Percentiles rank a stretch among this genome's conserved stretches.
Conservation (phyloP, 2,329 filamentous ascomycete genomes). For the Coniella vitis region DNA sequence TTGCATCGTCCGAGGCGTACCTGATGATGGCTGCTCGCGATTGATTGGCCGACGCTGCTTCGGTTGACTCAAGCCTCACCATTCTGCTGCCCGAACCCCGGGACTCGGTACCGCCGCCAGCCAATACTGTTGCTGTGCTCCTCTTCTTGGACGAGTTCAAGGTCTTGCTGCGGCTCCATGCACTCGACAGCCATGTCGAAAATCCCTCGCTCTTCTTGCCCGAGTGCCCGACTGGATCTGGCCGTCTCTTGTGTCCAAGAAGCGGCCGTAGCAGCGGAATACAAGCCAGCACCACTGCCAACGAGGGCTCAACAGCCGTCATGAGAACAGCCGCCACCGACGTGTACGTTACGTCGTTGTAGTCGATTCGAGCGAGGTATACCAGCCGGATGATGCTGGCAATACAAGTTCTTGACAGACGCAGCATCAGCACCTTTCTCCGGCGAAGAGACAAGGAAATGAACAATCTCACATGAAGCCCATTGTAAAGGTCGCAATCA, state of each 20-base stretch:
- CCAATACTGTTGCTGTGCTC: neutral
- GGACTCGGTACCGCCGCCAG: neutral
- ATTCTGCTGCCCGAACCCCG: neutral
- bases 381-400: constrained; percentile 29
- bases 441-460: neutral
- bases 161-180: constrained; percentile 2
- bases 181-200: constrained; percentile 1
- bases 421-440: neutral
- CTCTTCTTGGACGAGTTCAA: constrained; percentile 1
- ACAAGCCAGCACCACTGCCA: constrained; percentile 33
- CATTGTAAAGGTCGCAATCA: constrained; percentile 27
- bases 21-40: neutral
- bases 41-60: neutral
- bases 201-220: neutral
- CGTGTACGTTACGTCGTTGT: constrained; percentile 28
- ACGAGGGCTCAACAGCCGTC: constrained; percentile 30
- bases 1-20: constrained; percentile 4
- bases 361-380: constrained; percentile 27
- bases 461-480: constrained; percentile 25
- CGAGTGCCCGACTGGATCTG: neutral
- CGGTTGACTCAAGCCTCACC: constrained; percentile 1
- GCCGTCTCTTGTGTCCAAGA: neutral
- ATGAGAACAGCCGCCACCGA: constrained; percentile 29
- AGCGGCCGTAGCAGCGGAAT: constrained; percentile 34
- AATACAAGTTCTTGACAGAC: constrained; percentile 25